A percentile compares a stretch with the other conserved stretches of the same genome.
Conservation (phyloP, 805 yeast genomes). For the Pichia nakasei region DNA sequence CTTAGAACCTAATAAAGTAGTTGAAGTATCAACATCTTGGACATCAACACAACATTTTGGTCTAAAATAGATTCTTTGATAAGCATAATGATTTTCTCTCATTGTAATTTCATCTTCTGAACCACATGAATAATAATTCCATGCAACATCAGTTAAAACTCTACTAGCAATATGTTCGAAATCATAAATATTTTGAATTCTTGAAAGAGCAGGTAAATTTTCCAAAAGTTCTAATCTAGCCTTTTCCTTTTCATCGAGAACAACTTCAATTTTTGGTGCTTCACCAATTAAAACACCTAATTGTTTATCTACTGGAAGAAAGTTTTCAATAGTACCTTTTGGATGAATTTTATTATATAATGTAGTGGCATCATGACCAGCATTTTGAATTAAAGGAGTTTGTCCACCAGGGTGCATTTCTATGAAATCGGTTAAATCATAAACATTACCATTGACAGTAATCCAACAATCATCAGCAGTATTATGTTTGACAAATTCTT, state of each 20-base stretch:
- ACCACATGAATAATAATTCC: slow-evolving; percentile 90
- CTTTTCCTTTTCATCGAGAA: slow-evolving; percentile 33
- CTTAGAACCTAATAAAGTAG: slow-evolving; percentile 66
- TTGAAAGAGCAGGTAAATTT: slow-evolving; percentile 61
- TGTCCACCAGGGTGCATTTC: slow-evolving; percentile 44
- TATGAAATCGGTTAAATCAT: slow-evolving; percentile 57
- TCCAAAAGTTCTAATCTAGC: slow-evolving; percentile 34
- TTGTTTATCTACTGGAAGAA: slow-evolving; percentile 49
- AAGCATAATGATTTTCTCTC: slow-evolving; percentile 86
- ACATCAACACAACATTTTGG: slow-evolving; percentile 83
- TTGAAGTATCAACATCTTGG: slow-evolving; percentile 52
- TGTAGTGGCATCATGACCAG: slow-evolving; percentile 49
- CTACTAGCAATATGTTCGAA: slow-evolving; percentile 80
- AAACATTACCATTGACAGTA: slow-evolving; percentile 70
- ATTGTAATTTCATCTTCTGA: slow-evolving; percentile 86
- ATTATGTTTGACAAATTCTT: slow-evolving; percentile 44
- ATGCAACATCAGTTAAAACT: slow-evolving; percentile 67
- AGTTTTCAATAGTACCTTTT: slow-evolving; percentile 64
- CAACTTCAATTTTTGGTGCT: slow-evolving; percentile 27
- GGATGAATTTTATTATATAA: slow-evolving; percentile 89
- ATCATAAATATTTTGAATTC: slow-evolving; percentile 71
- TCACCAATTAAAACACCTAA: slow-evolving; percentile 41
- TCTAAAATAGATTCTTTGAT: slow-evolving; percentile 77
- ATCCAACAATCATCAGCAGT: slow-evolving; percentile 72
- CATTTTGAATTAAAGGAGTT: slow-evolving; percentile 34